phyloP scores from a whole-genome alignment of 148 eudicot genomes.

The Pharnaceum exiguum region DNA sequence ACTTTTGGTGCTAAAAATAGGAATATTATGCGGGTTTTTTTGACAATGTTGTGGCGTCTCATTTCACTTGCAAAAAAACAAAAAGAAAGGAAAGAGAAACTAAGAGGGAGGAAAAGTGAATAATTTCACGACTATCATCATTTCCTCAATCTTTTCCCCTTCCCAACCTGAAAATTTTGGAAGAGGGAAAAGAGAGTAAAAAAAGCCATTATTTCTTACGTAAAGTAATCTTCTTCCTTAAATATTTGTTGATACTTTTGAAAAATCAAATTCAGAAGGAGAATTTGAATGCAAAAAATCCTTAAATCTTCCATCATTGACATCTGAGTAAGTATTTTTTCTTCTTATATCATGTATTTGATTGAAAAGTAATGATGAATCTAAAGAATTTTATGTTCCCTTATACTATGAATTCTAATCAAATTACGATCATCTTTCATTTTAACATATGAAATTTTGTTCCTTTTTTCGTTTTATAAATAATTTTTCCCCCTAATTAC shows the following conservation, averaged over 20 bases:
- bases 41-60: too few species aligned
- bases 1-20: too few species aligned
- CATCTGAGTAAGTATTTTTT: neutral
- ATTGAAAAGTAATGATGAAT: neutral
- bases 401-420: neutral
- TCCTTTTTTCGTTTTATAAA: too few species aligned
- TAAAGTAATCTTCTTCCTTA: neutral
- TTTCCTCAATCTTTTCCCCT: neutral
- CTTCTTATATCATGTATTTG: too few species aligned
- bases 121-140: conserved; percentile 1
- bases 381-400: neutral
- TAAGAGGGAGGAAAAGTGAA: conserved; percentile 13
- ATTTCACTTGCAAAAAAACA: too few species aligned
- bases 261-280: neutral
- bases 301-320: neutral
- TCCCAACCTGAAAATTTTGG: neutral
- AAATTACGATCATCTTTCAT: too few species aligned
- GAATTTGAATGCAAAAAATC: neutral
- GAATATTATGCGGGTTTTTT: too few species aligned
- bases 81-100: neutral
- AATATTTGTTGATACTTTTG: neutral
- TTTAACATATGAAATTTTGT: too few species aligned
- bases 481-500: too few species aligned
- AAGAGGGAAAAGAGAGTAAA: too few species aligned
- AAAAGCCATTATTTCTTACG: neutral